Percentiles rank a stretch among this genome's conserved stretches.
These are phyloP conservation scores for Cicer arietinum DNA, from an alignment of 306 rosid species.

Conservation along the genomic window DNA sequence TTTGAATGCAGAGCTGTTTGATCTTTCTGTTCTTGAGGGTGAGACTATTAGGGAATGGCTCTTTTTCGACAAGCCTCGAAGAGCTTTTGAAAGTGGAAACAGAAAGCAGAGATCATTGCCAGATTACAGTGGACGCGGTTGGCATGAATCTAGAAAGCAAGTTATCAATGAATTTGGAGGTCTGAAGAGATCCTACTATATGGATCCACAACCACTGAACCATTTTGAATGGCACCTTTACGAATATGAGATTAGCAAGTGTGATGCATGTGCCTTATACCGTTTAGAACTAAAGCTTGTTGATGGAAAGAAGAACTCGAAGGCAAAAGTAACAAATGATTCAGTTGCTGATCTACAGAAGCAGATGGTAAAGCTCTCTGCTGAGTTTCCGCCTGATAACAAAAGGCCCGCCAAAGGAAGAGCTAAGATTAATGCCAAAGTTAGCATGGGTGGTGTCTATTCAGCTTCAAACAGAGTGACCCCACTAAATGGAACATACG, in stretches of 20 bases:
- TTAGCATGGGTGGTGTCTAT: conserved; percentile 67
- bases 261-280: conserved; percentile 90
- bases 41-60: conserved; percentile 98
- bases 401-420: conserved; percentile 80
- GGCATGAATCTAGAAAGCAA: conserved; percentile 99
- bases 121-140: conserved; percentile 95
- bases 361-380: conserved; percentile 98
- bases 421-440: conserved; percentile 68
- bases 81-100: conserved; percentile 99
- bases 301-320: conserved; percentile 91
- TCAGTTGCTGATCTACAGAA: conserved; percentile 97
- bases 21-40: conserved; percentile 87
- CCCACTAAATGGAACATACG: conserved; percentile 64
- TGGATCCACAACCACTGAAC: conserved; percentile 96
- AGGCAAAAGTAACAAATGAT: conserved; percentile 70
- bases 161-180: conserved; percentile 93
- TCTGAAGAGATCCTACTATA: conserved; percentile 94
- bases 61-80: conserved; percentile 96
- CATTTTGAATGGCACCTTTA: conserved; percentile 98
- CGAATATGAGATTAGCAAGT: conserved; percentile 93
- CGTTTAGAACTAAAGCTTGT: conserved; percentile 91
- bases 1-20: conserved; percentile 78
- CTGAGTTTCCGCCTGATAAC: conserved; percentile 85
- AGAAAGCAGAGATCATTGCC: conserved; percentile 98
- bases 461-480: conserved; percentile 59